Conservation (phyloP, 306 rosid genomes). For the Trifolium fragiferum region DNA sequence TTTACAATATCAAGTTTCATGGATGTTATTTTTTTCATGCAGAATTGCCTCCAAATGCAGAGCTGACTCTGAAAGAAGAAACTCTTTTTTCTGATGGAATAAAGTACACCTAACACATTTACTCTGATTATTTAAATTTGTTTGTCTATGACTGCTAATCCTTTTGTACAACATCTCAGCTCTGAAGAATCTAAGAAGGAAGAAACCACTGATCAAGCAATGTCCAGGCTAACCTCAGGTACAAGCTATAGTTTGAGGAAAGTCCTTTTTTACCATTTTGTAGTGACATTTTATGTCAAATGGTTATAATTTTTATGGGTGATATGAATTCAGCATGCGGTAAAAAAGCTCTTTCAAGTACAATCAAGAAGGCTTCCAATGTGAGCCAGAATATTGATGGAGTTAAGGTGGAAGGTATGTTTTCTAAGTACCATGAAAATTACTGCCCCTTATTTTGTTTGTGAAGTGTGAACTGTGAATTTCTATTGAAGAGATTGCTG, state of each 20-base stretch:
- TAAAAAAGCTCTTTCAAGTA: constrained; percentile 58
- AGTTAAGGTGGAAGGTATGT: constrained; percentile 69
- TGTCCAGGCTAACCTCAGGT: constrained; percentile 65
- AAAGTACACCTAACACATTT: constrained; percentile 48
- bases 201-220: constrained; percentile 48
- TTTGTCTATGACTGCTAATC: constrained; percentile 42
- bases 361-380: constrained; percentile 60
- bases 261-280: constrained; percentile 30
- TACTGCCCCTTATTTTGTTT: constrained; percentile 18
- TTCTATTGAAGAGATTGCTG: constrained; percentile 19
- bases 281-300: constrained; percentile 17
- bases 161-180: constrained; percentile 50
- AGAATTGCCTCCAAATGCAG: constrained; percentile 62
- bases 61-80: constrained; percentile 66
- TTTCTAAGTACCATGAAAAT: constrained; percentile 37
- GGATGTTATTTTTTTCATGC: constrained; percentile 37
- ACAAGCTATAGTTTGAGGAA: constrained; percentile 42
- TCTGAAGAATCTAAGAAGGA: constrained; percentile 61
- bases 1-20: constrained; percentile 31
- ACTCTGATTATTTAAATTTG: constrained; percentile 41
- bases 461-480: neutral
- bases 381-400: constrained; percentile 53
- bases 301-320: constrained; percentile 32
- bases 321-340: constrained; percentile 47
- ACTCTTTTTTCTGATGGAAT: constrained; percentile 54